phyloP scores from a whole-genome alignment of 169 alveolate species.

The Babesia gibsoni region DNA sequence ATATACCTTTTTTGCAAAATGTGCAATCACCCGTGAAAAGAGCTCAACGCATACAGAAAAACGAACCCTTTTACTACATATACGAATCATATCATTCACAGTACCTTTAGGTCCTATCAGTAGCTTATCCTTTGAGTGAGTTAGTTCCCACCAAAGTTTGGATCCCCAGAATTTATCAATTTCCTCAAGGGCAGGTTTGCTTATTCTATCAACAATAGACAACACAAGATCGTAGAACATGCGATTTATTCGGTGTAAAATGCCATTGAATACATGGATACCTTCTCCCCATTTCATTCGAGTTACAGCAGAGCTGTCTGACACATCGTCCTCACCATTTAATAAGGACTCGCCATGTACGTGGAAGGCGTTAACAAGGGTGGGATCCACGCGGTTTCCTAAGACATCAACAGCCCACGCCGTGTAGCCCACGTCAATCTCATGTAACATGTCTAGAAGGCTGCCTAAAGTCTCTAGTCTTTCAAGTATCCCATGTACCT shows the following conservation, averaged over 20 bases:
- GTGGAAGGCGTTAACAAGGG: conserved; percentile 13
- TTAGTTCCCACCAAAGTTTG: conserved; percentile 36
- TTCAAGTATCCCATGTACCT: neutral
- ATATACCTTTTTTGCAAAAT: neutral
- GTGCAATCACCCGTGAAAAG: conserved; percentile 9
- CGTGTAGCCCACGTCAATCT: conserved; percentile 23
- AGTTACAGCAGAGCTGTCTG: neutral
- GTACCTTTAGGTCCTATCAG: conserved; percentile 48
- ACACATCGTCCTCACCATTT: conserved; percentile 6
- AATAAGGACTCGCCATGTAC: conserved; percentile 13
- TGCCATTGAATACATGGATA: conserved; percentile 5
- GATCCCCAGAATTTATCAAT: neutral
- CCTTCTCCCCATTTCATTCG: conserved; percentile 32
- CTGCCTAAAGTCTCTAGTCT: conserved; percentile 2
- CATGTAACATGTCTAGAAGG: conserved; percentile 22
- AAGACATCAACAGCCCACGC: conserved; percentile 36
- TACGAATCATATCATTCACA: neutral
- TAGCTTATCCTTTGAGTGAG: conserved; percentile 32
- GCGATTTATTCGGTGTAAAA: neutral
- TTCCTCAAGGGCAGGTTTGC: neutral
- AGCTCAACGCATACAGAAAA: conserved; percentile 41
- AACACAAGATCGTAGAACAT: neutral
- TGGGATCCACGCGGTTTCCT: conserved; percentile 16
- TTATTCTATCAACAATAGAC: neutral
- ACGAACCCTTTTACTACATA: conserved; percentile 1